phyloP scores from a whole-genome alignment of 1,284 basidiomycete genomes.

The Tilletia indica region DNA sequence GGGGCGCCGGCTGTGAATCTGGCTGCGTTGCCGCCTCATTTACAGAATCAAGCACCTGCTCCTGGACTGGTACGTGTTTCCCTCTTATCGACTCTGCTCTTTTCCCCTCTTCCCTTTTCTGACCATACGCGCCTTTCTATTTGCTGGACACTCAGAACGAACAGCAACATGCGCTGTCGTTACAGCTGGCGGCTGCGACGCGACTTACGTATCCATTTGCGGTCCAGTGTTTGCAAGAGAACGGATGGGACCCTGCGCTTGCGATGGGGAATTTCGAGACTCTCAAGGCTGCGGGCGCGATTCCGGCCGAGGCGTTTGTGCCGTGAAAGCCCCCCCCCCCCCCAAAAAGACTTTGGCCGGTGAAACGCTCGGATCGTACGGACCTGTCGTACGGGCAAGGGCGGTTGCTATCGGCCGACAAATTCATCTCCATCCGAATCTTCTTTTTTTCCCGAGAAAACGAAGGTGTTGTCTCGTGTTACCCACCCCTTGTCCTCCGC shows the following conservation, averaged over 20 bases:
- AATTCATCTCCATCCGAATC: no score
- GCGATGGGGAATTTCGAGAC: slow-evolving; percentile 54
- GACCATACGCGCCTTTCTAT: neutral
- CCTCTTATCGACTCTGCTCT: neutral
- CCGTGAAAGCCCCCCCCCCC: neutral
- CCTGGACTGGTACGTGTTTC: slow-evolving; percentile 20
- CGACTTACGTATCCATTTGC: slow-evolving; percentile 55
- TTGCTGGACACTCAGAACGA: slow-evolving; percentile 25
- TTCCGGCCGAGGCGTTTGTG: slow-evolving; percentile 18
- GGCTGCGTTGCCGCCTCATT: slow-evolving; percentile 30
- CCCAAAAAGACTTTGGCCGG: no score
- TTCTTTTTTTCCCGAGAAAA: no score
- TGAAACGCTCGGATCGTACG: no score
- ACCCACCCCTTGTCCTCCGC: no score
- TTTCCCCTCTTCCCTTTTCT: no score
- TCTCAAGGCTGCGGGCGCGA: slow-evolving; percentile 30
- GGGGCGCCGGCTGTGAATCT: neutral
- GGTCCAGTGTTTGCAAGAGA: slow-evolving; percentile 56
- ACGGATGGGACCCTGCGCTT: slow-evolving; percentile 53
- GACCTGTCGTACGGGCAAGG: no score
- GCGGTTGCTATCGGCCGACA: no score
- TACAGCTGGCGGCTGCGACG: slow-evolving; percentile 53
- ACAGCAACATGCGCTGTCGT: slow-evolving; percentile 53
- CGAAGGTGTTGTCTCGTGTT: no score
- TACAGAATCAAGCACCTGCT: slow-evolving; percentile 28